These are phyloP conservation scores for Stropharia rugosoannulata DNA, from an alignment of 768 basidiomycete genomes.

Conservation along the genomic window DNA sequence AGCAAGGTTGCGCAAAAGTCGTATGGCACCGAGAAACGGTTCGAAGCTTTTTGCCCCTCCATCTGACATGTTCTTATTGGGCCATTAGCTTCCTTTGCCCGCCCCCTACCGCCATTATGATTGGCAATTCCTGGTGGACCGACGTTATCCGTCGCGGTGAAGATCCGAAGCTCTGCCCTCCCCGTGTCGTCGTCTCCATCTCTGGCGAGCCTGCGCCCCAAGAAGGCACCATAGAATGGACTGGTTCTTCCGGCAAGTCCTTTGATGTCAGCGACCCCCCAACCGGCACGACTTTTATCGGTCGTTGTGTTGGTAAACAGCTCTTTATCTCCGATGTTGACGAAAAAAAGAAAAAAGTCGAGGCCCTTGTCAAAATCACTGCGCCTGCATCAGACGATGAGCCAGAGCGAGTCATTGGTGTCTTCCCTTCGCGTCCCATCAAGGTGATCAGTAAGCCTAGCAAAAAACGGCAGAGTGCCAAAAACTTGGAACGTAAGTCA, in stretches of 20 bases:
- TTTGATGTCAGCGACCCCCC: conserved; percentile 82
- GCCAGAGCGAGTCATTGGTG: conserved; percentile 80
- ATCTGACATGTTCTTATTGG: conserved; percentile 14
- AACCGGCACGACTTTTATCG: conserved; percentile 84
- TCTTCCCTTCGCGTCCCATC: conserved; percentile 92
- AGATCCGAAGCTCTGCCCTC: conserved; percentile 72
- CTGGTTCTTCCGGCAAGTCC: conserved; percentile 76
- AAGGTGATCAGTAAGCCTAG: conserved; percentile 98
- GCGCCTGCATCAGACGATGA: conserved; percentile 80
- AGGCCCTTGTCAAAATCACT: conserved; percentile 87
- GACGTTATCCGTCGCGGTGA: conserved; percentile 74
- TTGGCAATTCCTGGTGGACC: conserved; percentile 94
- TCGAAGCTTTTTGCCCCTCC: conserved; percentile 15
- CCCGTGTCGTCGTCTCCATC: conserved; percentile 85
- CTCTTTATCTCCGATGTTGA: conserved; percentile 94
- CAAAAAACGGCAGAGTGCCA: conserved; percentile 93
- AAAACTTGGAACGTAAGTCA: conserved; percentile 85
- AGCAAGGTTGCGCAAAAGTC: conserved; percentile 97
- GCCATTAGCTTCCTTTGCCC: conserved; percentile 79
- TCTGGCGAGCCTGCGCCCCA: conserved; percentile 87
- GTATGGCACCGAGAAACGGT: conserved; percentile 95
- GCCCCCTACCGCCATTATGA: conserved; percentile 91
- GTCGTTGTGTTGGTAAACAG: conserved; percentile 91
- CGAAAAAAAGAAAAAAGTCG: conserved; percentile 94
- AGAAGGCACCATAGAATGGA: conserved; percentile 89